These are phyloP conservation scores for Trametopsis cervina DNA, from an alignment of 768 basidiomycete species.

Conservation along the genomic window DNA sequence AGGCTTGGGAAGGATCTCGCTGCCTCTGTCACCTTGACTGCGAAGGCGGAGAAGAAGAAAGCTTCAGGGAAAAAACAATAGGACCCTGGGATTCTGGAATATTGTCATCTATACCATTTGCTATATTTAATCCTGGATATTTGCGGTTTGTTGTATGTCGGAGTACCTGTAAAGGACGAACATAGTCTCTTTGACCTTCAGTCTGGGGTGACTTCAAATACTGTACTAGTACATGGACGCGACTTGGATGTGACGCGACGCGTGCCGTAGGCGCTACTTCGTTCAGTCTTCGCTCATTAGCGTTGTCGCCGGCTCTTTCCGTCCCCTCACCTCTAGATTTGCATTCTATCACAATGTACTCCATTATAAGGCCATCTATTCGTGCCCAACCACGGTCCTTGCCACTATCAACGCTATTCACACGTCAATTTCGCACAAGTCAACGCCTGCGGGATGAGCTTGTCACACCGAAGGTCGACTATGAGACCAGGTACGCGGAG, in stretches of 20 bases:
- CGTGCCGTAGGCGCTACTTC: no score
- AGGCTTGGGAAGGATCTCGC: constrained; percentile 60
- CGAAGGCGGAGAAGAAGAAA: constrained; percentile 21
- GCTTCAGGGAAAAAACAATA: constrained; percentile 28
- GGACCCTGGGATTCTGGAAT: not conserved
- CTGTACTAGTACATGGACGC: not conserved
- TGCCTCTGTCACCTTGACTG: constrained; percentile 30
- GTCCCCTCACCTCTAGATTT: not conserved
- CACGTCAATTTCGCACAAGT: constrained; percentile 1
- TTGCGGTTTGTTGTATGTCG: no score
- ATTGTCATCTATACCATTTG: no score
- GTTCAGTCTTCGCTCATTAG: not conserved
- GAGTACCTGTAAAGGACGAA: no score
- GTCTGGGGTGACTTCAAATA: no score
- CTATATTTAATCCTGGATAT: no score
- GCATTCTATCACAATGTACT: not conserved
- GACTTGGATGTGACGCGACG: not conserved
- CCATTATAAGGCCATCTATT: not conserved
- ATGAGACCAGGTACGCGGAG: constrained; percentile 55
- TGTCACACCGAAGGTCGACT: constrained; percentile 16
- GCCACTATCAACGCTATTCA: no score
- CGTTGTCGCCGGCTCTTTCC: not conserved
- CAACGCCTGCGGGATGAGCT: constrained; percentile 2
- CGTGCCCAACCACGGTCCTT: not conserved
- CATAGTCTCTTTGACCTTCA: no score